Base-by-base conservation (phyloP, 1,284 basidiomycete genomes). In the Psilocybe mexicana region DNA sequence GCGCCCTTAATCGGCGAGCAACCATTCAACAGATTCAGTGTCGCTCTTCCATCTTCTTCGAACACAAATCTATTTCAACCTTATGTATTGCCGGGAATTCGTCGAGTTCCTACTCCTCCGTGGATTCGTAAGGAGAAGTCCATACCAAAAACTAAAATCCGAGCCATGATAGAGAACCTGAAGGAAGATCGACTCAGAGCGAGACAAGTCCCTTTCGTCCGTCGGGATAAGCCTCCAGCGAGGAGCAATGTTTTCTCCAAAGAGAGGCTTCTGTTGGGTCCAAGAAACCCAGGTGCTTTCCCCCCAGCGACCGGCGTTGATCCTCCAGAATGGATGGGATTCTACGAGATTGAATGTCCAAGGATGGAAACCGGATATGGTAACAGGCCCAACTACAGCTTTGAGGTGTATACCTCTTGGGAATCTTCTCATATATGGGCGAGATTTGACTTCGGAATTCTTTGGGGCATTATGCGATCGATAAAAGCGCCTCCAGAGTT, bases 361-460 rank as follows among this genome's bases (percentile, higher is more conserved):
- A 8, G 7, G 7, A 40, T 40, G 7, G 38, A 40, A n/a, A 12
- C 4, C 10, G 38, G 14, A 11, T 33, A 8, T 33, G 6, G 7
- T 12, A 4, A 40, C n/a, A 40, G 38, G 10, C 38, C 14, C 14
- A 14, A 40, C 38, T 40, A 14, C 38, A 40, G 7, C 38, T 40
- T 40, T 12, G 11, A 40, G 38, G 38, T 40, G 38, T 40, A 40
- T 2, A 11, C 38, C 1, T 71, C 69, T 4, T 65, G 60, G 28
- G 65, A 64, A 8, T 18, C 25, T 14, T 60, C 66, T 33, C 68
- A 67, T 46, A 59, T 69, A 38, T 72, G 69, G 69, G 66, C 59
- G 33, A 54, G 44, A n/a, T 71, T 71, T 43, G 52, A 69, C 14
- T 70, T 70, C 52, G 67, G 65, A 8, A 55, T 67, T 28, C 49